Percentiles rank a stretch among this genome's conserved stretches.
These are phyloP conservation scores for Skeletonema potamos DNA, from an alignment of 108 stramenopile species.

Conservation along the genomic window DNA sequence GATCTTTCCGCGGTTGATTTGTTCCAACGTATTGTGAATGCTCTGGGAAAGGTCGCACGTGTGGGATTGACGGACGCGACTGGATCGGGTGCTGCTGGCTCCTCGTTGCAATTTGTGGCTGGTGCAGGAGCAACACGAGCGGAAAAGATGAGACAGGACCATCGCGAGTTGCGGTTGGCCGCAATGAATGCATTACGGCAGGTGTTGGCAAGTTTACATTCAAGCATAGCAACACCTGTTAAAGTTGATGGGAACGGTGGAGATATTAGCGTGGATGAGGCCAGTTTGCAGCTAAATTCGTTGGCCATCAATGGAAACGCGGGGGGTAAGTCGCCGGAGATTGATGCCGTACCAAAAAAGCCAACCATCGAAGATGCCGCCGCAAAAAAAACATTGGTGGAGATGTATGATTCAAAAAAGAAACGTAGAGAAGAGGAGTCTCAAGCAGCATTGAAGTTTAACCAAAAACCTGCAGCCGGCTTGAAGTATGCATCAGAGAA, in stretches of 20 bases:
- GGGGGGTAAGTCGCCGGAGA: background rate
- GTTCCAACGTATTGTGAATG: constrained; percentile 92
- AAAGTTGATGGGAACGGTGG: constrained; percentile 11
- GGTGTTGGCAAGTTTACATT: constrained; percentile 84
- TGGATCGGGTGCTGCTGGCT: constrained; percentile 25
- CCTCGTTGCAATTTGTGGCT: constrained; percentile 48
- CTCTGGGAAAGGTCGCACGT: constrained; percentile 87
- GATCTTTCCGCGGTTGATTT: constrained; percentile 92
- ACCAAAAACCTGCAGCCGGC: constrained; percentile 92
- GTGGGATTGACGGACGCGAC: constrained; percentile 51
- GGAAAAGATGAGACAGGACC: constrained; percentile 63
- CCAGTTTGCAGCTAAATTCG: constrained; percentile 9
- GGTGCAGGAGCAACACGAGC: constrained; percentile 63
- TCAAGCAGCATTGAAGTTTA: constrained; percentile 93
- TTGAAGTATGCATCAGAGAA: constrained; percentile 82
- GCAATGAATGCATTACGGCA: constrained; percentile 84
- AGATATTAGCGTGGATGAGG: constrained; percentile 29
- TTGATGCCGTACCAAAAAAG: constrained; percentile 2
- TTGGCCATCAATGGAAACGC: constrained; percentile 11
- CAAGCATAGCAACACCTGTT: constrained; percentile 74
- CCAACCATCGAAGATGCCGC: constrained; percentile 13
- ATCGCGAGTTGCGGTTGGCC: constrained; percentile 71
- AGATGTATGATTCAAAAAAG: constrained; percentile 93
- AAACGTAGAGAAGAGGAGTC: constrained; percentile 86
- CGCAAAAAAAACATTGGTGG: constrained; percentile 60